These are phyloP conservation scores for Amphirosellinia nigrospora DNA, from an alignment of 495 filamentous ascomycete species.

Conservation along the genomic window DNA sequence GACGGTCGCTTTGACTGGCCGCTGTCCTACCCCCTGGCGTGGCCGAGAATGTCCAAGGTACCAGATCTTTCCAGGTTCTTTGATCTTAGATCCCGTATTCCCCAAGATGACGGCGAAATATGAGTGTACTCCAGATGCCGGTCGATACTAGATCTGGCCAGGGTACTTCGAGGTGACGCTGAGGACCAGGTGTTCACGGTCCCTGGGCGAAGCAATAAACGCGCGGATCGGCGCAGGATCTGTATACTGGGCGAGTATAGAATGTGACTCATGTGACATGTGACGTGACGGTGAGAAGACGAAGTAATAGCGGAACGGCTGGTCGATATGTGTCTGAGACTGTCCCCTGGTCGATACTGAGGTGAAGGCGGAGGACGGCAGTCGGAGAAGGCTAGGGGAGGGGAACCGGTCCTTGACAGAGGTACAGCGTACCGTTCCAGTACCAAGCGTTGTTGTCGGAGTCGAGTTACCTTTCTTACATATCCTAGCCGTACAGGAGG, in stretches of 20 bases:
- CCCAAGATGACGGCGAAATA: neutral
- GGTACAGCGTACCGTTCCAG: neutral
- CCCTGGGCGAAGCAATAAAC: neutral
- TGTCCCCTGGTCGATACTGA: neutral
- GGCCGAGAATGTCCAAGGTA: neutral
- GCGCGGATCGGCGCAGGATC: constrained; percentile 22
- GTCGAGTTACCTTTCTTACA: neutral
- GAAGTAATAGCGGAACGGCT: neutral
- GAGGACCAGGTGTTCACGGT: neutral
- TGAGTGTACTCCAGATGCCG: neutral
- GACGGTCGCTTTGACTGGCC: neutral
- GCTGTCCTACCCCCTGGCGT: neutral
- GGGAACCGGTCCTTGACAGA: constrained; percentile 6
- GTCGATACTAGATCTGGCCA: neutral
- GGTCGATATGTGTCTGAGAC: constrained; percentile 9
- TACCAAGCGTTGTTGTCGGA: neutral
- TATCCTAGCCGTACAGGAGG: neutral
- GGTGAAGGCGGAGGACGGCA: constrained; percentile 8
- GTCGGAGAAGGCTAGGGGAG: constrained; percentile 9
- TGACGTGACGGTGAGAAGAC: constrained; percentile 13
- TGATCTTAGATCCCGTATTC: neutral
- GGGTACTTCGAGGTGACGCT: neutral
- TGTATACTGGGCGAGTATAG: neutral
- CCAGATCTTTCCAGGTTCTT: constrained; percentile 1
- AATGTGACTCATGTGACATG: constrained; percentile 2